Evolutionary conservation across 371 early-diverging fungal genomes (phyloP).

Genomic region (Rhizopus sp.): DNA sequence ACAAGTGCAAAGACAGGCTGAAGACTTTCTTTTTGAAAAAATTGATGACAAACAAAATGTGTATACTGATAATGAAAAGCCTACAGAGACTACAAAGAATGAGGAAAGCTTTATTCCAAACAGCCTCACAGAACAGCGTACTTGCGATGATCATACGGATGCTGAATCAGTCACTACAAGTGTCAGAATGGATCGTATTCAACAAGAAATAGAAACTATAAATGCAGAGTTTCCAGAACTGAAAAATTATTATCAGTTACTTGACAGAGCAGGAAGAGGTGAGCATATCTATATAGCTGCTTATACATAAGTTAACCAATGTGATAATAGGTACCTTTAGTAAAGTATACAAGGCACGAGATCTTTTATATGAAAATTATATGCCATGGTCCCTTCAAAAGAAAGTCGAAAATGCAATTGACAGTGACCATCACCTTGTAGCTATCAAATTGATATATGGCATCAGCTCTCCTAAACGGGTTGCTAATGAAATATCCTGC

Average conservation of each 20-base stretch:
- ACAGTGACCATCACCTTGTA: constrained; percentile 52
- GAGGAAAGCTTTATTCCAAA: not conserved
- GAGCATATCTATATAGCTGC: not conserved
- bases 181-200: constrained; percentile 5
- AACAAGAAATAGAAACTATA: constrained; percentile 48
- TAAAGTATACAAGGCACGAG: constrained; percentile 90
- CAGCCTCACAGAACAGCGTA: not conserved
- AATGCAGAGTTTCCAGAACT: constrained; percentile 51
- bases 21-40: too few species aligned
- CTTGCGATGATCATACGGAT: not conserved
- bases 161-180: not conserved
- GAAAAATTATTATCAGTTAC: constrained; percentile 56
- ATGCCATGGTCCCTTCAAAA: constrained; percentile 11
- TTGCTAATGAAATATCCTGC: constrained; percentile 83
- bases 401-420: not conserved
- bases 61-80: not conserved
- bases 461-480: constrained; percentile 78
- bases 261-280: constrained; percentile 79
- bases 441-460: constrained; percentile 92
- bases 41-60: too few species aligned
- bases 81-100: not conserved
- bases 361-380: constrained; percentile 62
- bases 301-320: not conserved
- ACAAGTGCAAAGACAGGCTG: too few species aligned
- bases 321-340: constrained; percentile 83